Evolutionary conservation across 495 filamentous ascomycete species (phyloP).

Genomic region (Aspergillus haitiensis): DNA sequence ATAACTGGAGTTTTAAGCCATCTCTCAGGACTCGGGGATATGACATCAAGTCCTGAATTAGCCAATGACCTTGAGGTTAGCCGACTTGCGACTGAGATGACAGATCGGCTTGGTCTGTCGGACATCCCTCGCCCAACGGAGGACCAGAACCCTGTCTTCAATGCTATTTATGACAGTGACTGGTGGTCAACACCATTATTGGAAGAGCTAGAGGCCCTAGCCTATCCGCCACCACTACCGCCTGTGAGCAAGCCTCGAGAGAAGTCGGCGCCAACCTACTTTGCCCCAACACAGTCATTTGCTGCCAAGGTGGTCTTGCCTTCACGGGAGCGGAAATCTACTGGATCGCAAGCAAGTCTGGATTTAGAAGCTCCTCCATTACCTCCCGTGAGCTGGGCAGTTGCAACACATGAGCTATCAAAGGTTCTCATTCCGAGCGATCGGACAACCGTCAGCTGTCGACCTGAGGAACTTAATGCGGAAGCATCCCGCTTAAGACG

Average conservation of each 20-base stretch:
- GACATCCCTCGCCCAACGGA: slow-evolving; percentile 13
- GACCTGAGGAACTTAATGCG: slow-evolving; percentile 70
- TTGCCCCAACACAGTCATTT: slow-evolving; percentile 75
- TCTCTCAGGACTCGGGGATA: slow-evolving; percentile 68
- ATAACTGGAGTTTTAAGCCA: slow-evolving; percentile 87
- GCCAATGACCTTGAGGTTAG: slow-evolving; percentile 14
- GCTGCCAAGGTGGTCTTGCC: slow-evolving; percentile 68
- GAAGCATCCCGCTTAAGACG: slow-evolving; percentile 60
- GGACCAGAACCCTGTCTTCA: not conserved
- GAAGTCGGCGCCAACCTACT: slow-evolving; percentile 62
- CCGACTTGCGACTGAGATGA: slow-evolving; percentile 33
- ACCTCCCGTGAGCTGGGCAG: slow-evolving; percentile 80
- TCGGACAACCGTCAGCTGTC: slow-evolving; percentile 70
- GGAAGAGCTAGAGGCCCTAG: slow-evolving; percentile 61
- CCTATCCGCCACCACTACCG: slow-evolving; percentile 48
- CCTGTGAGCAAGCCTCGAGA: slow-evolving; percentile 51
- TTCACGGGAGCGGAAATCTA: slow-evolving; percentile 52
- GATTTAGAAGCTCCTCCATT: slow-evolving; percentile 60
- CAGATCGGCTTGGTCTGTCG: slow-evolving; percentile 24
- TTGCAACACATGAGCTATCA: slow-evolving; percentile 75
- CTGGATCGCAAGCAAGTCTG: slow-evolving; percentile 30
- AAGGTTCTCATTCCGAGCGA: slow-evolving; percentile 76
- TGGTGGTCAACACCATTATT: slow-evolving; percentile 78
- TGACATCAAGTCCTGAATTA: not conserved
- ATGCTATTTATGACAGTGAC: slow-evolving; percentile 54